These are phyloP conservation scores for Capsicum pubescens DNA, from an alignment of 257 asterid species.

Conservation along the genomic window DNA sequence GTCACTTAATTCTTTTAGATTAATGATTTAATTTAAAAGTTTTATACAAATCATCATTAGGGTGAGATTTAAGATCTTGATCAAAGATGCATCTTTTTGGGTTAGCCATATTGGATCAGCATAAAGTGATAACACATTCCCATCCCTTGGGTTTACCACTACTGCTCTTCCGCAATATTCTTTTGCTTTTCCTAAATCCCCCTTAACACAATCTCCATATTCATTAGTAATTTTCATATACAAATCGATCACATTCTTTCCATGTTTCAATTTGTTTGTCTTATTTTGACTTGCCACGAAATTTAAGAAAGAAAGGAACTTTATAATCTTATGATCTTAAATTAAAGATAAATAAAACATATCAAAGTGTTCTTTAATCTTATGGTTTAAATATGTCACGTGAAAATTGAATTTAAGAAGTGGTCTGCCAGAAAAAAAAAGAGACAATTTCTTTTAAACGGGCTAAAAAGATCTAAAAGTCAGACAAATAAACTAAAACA, in stretches of 20 bases:
- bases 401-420: too few species aligned
- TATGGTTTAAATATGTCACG: too few species aligned
- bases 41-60: constrained; percentile 75
- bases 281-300: background rate
- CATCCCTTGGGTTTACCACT: constrained; percentile 69
- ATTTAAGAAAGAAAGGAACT: background rate
- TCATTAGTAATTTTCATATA: background rate
- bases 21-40: background rate
- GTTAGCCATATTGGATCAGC: constrained; percentile 90
- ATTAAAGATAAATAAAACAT: background rate
- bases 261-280: background rate
- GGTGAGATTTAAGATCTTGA: constrained; percentile 82
- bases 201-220: constrained; percentile 37
- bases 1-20: background rate
- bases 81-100: constrained; percentile 64
- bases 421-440: background rate
- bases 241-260: background rate
- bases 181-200: constrained; percentile 75
- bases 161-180: constrained; percentile 87
- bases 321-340: background rate
- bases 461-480: background rate
- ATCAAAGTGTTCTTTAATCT: background rate
- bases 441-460: background rate
- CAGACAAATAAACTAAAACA: background rate
- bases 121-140: constrained; percentile 72